phyloP scores from a whole-genome alignment of 2,329 filamentous ascomycete species.

The Epichloe brachyelytri region DNA sequence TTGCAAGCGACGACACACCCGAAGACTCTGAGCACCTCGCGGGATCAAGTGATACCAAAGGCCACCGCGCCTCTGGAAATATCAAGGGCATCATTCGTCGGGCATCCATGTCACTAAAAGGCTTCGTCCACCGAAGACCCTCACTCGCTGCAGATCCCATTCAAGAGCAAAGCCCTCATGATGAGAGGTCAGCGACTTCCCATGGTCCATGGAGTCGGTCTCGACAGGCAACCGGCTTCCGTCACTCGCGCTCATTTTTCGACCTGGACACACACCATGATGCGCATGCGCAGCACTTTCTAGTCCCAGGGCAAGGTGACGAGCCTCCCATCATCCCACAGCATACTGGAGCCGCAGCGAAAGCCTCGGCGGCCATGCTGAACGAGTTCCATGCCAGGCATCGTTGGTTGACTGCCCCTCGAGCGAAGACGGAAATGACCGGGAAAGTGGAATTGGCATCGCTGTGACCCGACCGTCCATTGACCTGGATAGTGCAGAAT shows the following conservation, averaged over 20 bases:
- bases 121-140: constrained; percentile 36
- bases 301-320: constrained; percentile 34
- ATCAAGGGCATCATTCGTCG: constrained; percentile 41
- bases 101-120: constrained; percentile 41
- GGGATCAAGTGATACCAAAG: constrained; percentile 13
- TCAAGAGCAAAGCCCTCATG: constrained; percentile 15
- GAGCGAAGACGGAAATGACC: constrained; percentile 39
- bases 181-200: constrained; percentile 30
- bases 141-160: constrained; percentile 24
- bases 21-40: constrained; percentile 12
- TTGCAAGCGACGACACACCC: constrained; percentile 20
- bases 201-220: constrained; percentile 38
- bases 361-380: constrained; percentile 46
- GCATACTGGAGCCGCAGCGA: constrained; percentile 47
- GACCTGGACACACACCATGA: constrained; percentile 24
- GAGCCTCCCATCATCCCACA: constrained; percentile 48
- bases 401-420: constrained; percentile 28
- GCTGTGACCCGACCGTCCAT: constrained; percentile 32
- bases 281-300: constrained; percentile 17
- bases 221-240: constrained; percentile 37
- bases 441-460: constrained; percentile 53
- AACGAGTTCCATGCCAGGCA: constrained; percentile 34
- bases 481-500: constrained; percentile 24
- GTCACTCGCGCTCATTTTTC: constrained; percentile 33
- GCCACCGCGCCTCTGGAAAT: constrained; percentile 16